These are phyloP conservation scores for Mortierella antarctica DNA, from an alignment of 192 early-diverging fungal species.

Conservation along the genomic window DNA sequence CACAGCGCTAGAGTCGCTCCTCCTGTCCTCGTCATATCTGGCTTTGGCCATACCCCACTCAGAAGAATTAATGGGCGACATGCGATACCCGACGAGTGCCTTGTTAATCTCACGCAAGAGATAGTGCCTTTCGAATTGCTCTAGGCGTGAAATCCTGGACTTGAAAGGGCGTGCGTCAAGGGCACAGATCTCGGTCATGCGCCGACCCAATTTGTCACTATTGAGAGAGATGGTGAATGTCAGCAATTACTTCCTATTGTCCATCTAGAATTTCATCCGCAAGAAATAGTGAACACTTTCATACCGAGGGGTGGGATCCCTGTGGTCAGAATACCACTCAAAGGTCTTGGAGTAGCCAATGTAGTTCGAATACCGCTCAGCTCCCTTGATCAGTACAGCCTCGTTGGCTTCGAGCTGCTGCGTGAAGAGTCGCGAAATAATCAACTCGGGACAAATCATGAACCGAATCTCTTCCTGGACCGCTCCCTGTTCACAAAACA, in stretches of 20 bases:
- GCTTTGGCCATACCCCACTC: slow-evolving; percentile 32
- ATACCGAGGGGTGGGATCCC: slow-evolving; percentile 33
- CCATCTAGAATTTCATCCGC: neutral
- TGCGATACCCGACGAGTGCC: slow-evolving; percentile 26
- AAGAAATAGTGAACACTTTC: neutral
- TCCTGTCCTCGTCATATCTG: neutral
- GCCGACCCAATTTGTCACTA: slow-evolving; percentile 39
- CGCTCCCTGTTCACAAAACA: slow-evolving; percentile 26
- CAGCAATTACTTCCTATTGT: neutral
- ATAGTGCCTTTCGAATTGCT: slow-evolving; percentile 35
- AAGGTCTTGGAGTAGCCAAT: slow-evolving; percentile 52
- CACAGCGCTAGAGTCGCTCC: neutral
- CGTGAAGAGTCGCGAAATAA: slow-evolving; percentile 33
- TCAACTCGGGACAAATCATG: slow-evolving; percentile 53
- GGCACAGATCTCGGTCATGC: slow-evolving; percentile 40
- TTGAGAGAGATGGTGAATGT: neutral
- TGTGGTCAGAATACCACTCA: slow-evolving; percentile 46
- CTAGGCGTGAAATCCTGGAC: slow-evolving; percentile 33
- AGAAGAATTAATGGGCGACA: slow-evolving; percentile 39
- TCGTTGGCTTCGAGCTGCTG: slow-evolving; percentile 45
- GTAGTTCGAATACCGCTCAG: slow-evolving; percentile 38
- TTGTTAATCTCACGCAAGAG: slow-evolving; percentile 47
- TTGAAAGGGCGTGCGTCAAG: slow-evolving; percentile 48
- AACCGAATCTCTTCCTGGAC: slow-evolving; percentile 51
- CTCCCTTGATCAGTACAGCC: slow-evolving; percentile 44